phyloP scores from a whole-genome alignment of 2,329 filamentous ascomycete genomes.

The Setomelanomma holmii region DNA sequence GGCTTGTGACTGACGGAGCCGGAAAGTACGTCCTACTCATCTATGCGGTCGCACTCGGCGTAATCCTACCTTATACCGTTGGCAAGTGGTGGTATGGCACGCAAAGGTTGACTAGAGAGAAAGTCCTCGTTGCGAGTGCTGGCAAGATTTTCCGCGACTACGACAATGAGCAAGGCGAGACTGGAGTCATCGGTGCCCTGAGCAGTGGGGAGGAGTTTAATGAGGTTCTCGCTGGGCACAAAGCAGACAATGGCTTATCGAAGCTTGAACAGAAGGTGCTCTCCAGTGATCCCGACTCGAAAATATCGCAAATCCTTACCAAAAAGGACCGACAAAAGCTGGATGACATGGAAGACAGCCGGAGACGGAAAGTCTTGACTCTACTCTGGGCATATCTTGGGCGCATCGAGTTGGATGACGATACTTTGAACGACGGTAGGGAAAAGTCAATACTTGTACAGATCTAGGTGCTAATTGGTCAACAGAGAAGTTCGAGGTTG shows the following conservation, averaged over 20 bases:
- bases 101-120: conserved; percentile 90
- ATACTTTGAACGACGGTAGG: conserved; percentile 71
- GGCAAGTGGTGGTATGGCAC: conserved; percentile 99
- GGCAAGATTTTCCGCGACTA: conserved; percentile 95
- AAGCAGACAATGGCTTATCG: conserved; percentile 78
- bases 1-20: conserved; percentile 90
- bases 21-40: conserved; percentile 93
- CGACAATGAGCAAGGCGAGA: conserved; percentile 80
- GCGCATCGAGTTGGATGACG: conserved; percentile 82
- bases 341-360: conserved; percentile 79
- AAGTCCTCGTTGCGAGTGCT: conserved; percentile 89
- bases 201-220: conserved; percentile 89
- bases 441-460: neutral
- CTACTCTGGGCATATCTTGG: conserved; percentile 95
- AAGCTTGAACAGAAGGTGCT: conserved; percentile 84
- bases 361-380: conserved; percentile 83
- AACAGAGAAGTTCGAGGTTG: conserved; percentile 86
- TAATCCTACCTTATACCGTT: conserved; percentile 89
- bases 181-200: conserved; percentile 79
- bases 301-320: conserved; percentile 66
- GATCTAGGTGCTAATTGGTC: conserved; percentile 14
- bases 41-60: conserved; percentile 86
- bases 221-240: conserved; percentile 75
- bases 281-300: conserved; percentile 62
- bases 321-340: conserved; percentile 78